A percentile compares a stretch with the other conserved stretches of the same genome.
Evolutionary conservation across 495 filamentous ascomycete genomes (phyloP).

Genomic region (Tuber magnatum): DNA sequence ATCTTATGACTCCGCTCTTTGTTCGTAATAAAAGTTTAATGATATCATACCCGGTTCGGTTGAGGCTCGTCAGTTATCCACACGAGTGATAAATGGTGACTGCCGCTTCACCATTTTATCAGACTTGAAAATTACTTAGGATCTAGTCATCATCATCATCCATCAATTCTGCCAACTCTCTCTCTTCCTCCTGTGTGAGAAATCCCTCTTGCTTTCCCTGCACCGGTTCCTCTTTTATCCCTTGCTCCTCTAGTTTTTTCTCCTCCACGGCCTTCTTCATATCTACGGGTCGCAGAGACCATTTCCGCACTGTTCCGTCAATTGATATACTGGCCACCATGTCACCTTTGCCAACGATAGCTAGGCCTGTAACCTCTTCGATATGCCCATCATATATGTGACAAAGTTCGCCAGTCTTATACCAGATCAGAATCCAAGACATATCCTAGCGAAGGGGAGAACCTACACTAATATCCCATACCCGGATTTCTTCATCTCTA

Average conservation of each 20-base stretch:
- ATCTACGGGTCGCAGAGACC: conserved; percentile 61
- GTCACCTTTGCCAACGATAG: conserved; percentile 50
- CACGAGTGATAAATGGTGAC: conserved; percentile 2
- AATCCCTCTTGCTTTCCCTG: conserved; percentile 44
- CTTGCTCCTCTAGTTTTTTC: conserved; percentile 46
- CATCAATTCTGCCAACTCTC: conserved; percentile 82
- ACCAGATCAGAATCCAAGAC: conserved; percentile 13
- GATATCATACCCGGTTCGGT: neutral
- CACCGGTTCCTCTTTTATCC: conserved; percentile 45
- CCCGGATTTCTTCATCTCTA: conserved; percentile 79
- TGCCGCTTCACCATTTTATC: too few species aligned
- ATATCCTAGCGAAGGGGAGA: neutral
- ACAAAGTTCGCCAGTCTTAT: conserved; percentile 61
- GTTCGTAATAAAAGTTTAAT: neutral
- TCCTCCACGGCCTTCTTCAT: conserved; percentile 56
- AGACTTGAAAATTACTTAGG: neutral
- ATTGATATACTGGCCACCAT: conserved; percentile 73
- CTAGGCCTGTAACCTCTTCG: conserved; percentile 80
- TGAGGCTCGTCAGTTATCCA: neutral
- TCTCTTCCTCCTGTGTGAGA: conserved; percentile 75
- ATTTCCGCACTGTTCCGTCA: conserved; percentile 77
- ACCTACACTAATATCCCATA: conserved; percentile 68
- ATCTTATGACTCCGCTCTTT: neutral
- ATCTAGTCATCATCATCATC: conserved; percentile 55
- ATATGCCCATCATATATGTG: conserved; percentile 78